Percentiles rank a stretch among this genome's conserved stretches.
Evolutionary conservation across 768 basidiomycete species (phyloP).

Genomic region (Candolleomyces eurysporus): DNA sequence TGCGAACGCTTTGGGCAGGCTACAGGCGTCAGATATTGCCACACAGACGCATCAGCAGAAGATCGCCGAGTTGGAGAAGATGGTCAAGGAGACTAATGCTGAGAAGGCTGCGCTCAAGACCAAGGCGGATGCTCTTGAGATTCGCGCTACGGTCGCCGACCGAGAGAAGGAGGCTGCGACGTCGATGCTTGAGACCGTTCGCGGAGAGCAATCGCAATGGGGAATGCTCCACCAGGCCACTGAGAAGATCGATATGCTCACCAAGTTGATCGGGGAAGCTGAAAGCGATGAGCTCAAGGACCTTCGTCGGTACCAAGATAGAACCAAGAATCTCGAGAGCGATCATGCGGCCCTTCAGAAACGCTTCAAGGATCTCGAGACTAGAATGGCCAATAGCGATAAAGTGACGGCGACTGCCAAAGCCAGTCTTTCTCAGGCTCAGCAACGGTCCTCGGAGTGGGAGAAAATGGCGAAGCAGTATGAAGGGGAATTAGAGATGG

Average conservation of each 20-base stretch:
- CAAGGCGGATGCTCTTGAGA: conserved; percentile 65
- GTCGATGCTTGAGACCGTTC: conserved; percentile 46
- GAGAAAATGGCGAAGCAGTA: conserved; percentile 73
- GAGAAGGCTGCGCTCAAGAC: conserved; percentile 58
- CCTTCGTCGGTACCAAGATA: conserved; percentile 63
- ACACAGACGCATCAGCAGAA: conserved; percentile 59
- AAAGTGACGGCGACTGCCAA: conserved; percentile 53
- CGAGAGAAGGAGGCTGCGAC: conserved; percentile 62
- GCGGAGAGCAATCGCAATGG: conserved; percentile 72
- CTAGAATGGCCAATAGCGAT: conserved; percentile 58
- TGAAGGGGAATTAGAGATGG: conserved; percentile 60
- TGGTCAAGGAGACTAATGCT: conserved; percentile 48
- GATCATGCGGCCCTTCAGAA: conserved; percentile 69
- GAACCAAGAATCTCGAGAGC: conserved; percentile 59
- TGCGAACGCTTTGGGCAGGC: conserved; percentile 65
- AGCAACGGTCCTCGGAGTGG: conserved; percentile 80
- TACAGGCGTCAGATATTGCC: conserved; percentile 72
- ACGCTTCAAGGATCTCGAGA: conserved; percentile 71
- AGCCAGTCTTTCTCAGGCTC: conserved; percentile 66
- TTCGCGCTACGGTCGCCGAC: conserved; percentile 51
- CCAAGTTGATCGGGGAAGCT: conserved; percentile 55
- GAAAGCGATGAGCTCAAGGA: conserved; percentile 76
- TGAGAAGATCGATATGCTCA: conserved; percentile 71
- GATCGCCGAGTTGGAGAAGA: conserved; percentile 60
- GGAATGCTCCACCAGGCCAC: conserved; percentile 68